Conservation (phyloP, 495 filamentous ascomycete genomes). For the Jackrogersella minutella region DNA sequence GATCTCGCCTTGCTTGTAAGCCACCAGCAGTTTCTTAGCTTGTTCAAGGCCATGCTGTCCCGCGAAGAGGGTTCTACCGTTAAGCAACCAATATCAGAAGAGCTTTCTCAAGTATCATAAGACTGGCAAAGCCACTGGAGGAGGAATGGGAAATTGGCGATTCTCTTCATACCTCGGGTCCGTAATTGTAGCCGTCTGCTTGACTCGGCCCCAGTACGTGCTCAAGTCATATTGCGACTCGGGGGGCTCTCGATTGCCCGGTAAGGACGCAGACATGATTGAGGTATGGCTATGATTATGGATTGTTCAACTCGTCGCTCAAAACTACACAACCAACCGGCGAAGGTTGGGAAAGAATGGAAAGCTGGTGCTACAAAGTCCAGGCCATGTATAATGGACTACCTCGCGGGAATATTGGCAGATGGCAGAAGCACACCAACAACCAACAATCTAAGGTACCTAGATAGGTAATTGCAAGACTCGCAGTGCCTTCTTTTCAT, state of each 20-base stretch:
- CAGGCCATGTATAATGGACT: slow-evolving; percentile 11
- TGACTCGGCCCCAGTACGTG: slow-evolving; percentile 95
- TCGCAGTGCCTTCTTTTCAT: background rate
- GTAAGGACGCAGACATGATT: slow-evolving; percentile 87
- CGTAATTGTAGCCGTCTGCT: slow-evolving; percentile 86
- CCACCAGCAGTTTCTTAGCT: slow-evolving; percentile 77
- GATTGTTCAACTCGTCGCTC: background rate
- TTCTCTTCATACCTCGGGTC: slow-evolving; percentile 84
- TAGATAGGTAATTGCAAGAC: background rate
- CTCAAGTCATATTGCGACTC: slow-evolving; percentile 88
- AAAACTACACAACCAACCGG: background rate
- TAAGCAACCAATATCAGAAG: slow-evolving; percentile 14
- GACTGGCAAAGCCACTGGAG: background rate
- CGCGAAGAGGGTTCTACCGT: slow-evolving; percentile 77
- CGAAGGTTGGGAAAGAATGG: slow-evolving; percentile 11
- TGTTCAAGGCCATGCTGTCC: slow-evolving; percentile 77
- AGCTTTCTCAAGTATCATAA: background rate
- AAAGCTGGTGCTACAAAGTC: slow-evolving; percentile 17
- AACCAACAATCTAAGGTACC: background rate
- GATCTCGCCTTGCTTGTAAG: slow-evolving; percentile 83
- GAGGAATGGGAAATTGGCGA: slow-evolving; percentile 1
- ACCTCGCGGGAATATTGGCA: background rate
- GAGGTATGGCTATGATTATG: background rate
- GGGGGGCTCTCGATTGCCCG: slow-evolving; percentile 84
- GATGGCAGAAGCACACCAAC: background rate